phyloP scores from a whole-genome alignment of 179 eudicot species.

The Corrigiola litoralis region DNA sequence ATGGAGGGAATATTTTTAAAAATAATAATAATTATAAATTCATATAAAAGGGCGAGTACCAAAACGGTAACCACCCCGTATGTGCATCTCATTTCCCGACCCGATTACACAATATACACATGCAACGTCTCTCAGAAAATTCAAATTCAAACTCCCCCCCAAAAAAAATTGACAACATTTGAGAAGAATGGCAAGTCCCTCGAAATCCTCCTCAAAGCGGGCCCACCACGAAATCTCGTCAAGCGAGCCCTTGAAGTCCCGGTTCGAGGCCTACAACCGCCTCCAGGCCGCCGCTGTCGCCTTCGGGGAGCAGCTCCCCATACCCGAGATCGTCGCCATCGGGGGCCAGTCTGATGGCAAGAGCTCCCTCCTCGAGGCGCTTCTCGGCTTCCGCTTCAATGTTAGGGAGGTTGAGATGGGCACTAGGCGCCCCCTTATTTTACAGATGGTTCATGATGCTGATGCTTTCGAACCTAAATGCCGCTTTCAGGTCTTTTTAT shows the following conservation, averaged over 20 bases:
- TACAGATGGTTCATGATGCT: conserved; percentile 93
- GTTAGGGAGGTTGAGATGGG: conserved; percentile 98
- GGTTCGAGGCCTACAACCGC: conserved; percentile 92
- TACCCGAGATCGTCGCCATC: conserved; percentile 91
- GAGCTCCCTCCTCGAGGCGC: conserved; percentile 96
- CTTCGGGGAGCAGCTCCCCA: conserved; percentile 92
- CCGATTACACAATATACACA: too few species aligned
- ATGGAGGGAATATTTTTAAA: too few species aligned
- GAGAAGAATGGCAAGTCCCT: conserved; percentile 50
- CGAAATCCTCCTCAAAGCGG: conserved; percentile 36
- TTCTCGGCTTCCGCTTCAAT: conserved; percentile 90
- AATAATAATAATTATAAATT: too few species aligned
- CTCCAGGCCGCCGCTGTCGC: conserved; percentile 97
- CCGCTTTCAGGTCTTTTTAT: conserved; percentile 67
- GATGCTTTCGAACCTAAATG: conserved; percentile 80
- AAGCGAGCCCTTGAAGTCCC: conserved; percentile 41
- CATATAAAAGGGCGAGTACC: too few species aligned
- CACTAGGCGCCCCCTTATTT: conserved; percentile 81
- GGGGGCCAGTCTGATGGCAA: conserved; percentile 99
- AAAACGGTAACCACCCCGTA: too few species aligned
- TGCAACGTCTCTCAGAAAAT: conserved; percentile 28
- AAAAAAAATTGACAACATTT: not conserved
- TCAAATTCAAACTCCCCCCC: conserved; percentile 39
- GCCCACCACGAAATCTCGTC: conserved; percentile 37
- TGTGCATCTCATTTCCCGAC: too few species aligned